These are phyloP conservation scores for Talaromyces sp. DNA, from an alignment of 2,329 filamentous ascomycete species.

Conservation along the genomic window DNA sequence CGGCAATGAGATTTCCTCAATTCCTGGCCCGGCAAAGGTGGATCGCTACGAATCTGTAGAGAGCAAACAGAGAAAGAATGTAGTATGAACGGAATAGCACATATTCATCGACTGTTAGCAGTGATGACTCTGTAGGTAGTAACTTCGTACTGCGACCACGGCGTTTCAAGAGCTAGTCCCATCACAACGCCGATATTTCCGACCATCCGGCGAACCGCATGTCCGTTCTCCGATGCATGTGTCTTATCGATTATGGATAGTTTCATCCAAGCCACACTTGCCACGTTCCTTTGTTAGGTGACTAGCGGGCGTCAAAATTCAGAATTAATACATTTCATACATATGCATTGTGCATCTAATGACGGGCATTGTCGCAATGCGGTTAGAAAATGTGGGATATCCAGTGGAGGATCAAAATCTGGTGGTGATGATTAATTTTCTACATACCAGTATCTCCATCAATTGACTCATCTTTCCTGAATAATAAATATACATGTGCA, in stretches of 20 bases:
- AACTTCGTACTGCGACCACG: neutral
- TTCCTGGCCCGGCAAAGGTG: neutral
- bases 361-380: neutral
- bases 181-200: neutral
- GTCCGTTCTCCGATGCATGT: neutral
- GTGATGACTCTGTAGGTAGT: no score
- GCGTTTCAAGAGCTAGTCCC: neutral
- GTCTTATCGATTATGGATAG: neutral
- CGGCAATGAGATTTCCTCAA: neutral
- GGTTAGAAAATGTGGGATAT: neutral
- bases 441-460: neutral
- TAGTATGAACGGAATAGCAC: no score
- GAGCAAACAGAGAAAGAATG: no score
- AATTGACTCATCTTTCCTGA: neutral
- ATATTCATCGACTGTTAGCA: no score
- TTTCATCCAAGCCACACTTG: neutral
- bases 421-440: neutral
- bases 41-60: no score
- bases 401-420: neutral
- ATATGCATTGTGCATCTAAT: neutral
- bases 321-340: neutral
- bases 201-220: neutral
- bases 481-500: neutral
- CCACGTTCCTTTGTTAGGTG: neutral
- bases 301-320: neutral